These are phyloP conservation scores for Scytalidium lignicola DNA, from an alignment of 2,329 filamentous ascomycete genomes.

Conservation along the genomic window DNA sequence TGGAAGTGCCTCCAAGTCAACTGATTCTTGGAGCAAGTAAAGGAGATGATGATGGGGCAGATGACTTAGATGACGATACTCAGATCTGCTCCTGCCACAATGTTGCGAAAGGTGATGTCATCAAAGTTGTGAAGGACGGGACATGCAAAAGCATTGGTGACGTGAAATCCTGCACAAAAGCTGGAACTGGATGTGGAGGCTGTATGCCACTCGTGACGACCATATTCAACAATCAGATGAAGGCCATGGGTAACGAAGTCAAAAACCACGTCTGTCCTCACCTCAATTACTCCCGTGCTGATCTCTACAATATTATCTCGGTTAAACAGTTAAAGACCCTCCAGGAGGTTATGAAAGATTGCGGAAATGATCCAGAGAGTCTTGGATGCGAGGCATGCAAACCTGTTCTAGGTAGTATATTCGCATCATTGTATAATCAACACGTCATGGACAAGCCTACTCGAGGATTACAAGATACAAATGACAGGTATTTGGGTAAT, in stretches of 20 bases:
- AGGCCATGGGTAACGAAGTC: constrained; percentile 78
- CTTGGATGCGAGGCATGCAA: constrained; percentile 85
- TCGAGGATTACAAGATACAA: constrained; percentile 82
- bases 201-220: constrained; percentile 84
- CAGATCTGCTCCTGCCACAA: constrained; percentile 95
- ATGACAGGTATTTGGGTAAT: constrained; percentile 82
- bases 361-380: constrained; percentile 66
- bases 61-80: constrained; percentile 76
- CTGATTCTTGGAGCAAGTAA: constrained; percentile 77
- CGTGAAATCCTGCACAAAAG: constrained; percentile 86
- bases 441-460: constrained; percentile 69
- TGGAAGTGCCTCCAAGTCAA: constrained; percentile 74
- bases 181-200: constrained; percentile 83
- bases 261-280: constrained; percentile 82
- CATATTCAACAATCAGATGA: constrained; percentile 88
- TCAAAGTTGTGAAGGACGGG: constrained; percentile 67
- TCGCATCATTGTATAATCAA: constrained; percentile 76
- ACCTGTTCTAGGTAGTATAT: constrained; percentile 73
- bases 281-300: constrained; percentile 76
- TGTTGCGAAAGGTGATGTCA: constrained; percentile 78
- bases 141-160: constrained; percentile 77
- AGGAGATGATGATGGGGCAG: constrained; percentile 66
- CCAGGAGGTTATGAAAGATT: constrained; percentile 70
- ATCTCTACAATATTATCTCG: constrained; percentile 85
- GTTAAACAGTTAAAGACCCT: constrained; percentile 73